Evolutionary conservation across 2,329 filamentous ascomycete species (phyloP), one percentile per base, ranked within the genome.

Genomic region (Blastomyces parvus): DNA sequence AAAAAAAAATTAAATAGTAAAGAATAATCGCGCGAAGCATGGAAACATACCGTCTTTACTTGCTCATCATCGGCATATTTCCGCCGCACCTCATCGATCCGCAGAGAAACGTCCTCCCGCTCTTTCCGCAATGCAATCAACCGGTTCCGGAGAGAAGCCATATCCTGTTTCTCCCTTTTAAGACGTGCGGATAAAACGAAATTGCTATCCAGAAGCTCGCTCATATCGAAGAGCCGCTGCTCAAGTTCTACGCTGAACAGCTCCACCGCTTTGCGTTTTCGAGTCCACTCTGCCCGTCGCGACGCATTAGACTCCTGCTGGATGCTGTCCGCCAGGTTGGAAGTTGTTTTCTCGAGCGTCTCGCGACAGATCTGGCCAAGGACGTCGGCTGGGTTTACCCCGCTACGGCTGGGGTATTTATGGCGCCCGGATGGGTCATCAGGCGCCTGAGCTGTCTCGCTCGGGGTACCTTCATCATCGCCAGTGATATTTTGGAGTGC

Each of bases 371-470:
- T 72, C 72, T 83, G 75, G 66, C 78, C 70, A 27, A 83, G 76
- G 1, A 83, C 81, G 63, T 84, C 82, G 48, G 80, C 80, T 1
- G 77, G 76, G 62, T 82, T 83, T 63, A 83, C 77, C 25, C 72
- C 77, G n/a, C 72, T 69, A 6, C 76, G 75, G 53, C 46, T 63
- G 19, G 62, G 52, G 36, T 65, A 50, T 70, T 76, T 76, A 53
- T 74, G 69, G 68, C 68, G 65, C 64, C 71, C 64, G 62, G 75
- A 63, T 61, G 71, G 65, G 69, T 73, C 71, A n/a, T 74, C 70
- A n/a, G n/a, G n/a, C 2, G 71, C 62, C 4, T 69, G 69, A 27
- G 71, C 69, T 38, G 72, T 69, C 14, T 70, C 69, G 25, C 72
- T 71, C 19, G 66, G 66, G 7, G 36, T 30, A 30, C 27, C 38